Conservation (phyloP, 2,329 filamentous ascomycete genomes). For the Dothidotthia symphoricarpi region DNA sequence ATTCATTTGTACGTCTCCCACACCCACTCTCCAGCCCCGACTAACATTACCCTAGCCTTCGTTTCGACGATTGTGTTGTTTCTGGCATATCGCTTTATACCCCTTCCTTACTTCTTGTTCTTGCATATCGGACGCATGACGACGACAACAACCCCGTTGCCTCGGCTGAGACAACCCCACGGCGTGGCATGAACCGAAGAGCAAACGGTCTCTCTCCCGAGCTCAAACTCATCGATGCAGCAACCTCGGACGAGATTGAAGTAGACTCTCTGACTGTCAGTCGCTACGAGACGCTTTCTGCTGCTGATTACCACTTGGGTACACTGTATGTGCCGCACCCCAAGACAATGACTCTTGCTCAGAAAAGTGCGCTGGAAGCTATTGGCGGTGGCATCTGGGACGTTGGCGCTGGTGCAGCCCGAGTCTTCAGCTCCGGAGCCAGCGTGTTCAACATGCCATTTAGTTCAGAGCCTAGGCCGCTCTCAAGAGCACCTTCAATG, state of each 20-base stretch:
- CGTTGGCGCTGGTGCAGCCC: slow-evolving; percentile 80
- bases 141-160: slow-evolving; percentile 60
- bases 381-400: slow-evolving; percentile 83
- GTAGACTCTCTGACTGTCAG: slow-evolving; percentile 83
- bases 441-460: slow-evolving; percentile 60
- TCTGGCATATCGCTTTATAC: slow-evolving; percentile 97
- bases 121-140: slow-evolving; percentile 82
- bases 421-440: slow-evolving; percentile 81
- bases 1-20: slow-evolving; percentile 72
- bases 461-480: slow-evolving; percentile 39
- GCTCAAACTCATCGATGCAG: slow-evolving; percentile 83
- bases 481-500: slow-evolving; percentile 27
- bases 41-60: slow-evolving; percentile 58
- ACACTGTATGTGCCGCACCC: slow-evolving; percentile 75
- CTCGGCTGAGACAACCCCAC: slow-evolving; percentile 58
- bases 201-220: slow-evolving; percentile 84
- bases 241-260: slow-evolving; percentile 77
- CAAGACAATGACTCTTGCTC: slow-evolving; percentile 58
- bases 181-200: slow-evolving; percentile 66
- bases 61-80: slow-evolving; percentile 91
- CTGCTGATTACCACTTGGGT: slow-evolving; percentile 87
- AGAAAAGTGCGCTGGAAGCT: slow-evolving; percentile 72
- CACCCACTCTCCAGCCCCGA: slow-evolving; percentile 21
- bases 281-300: slow-evolving; percentile 79
- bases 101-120: slow-evolving; percentile 81